Evolutionary conservation across 805 yeast genomes (phyloP).

Genomic region (Candida tammaniensis): DNA sequence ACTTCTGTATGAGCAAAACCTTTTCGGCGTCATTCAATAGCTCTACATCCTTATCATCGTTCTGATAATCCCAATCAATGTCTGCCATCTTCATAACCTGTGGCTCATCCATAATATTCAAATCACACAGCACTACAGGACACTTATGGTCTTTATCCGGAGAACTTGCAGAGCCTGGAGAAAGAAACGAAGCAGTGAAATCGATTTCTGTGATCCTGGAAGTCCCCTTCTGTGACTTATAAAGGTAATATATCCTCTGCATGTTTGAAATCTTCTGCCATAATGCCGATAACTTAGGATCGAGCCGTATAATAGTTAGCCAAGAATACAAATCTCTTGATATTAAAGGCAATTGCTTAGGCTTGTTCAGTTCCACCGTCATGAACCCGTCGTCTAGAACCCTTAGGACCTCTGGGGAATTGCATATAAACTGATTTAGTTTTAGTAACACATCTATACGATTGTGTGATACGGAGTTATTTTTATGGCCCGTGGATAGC

Average conservation of each 20-base stretch:
- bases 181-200: slow-evolving; percentile 17
- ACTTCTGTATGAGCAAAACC: not conserved
- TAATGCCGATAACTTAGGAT: slow-evolving; percentile 37
- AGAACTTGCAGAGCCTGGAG: not conserved
- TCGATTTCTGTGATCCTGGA: slow-evolving; percentile 23
- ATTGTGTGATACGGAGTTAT: not conserved
- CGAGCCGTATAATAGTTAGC: slow-evolving; percentile 37
- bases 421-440: slow-evolving; percentile 8
- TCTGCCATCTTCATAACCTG: not conserved
- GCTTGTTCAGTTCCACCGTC: no score
- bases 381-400: no score
- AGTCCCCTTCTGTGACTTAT: slow-evolving; percentile 23
- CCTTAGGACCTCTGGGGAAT: no score
- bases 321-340: slow-evolving; percentile 31
- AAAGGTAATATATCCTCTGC: slow-evolving; percentile 38
- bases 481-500: slow-evolving; percentile 8
- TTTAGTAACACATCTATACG: slow-evolving; percentile 8
- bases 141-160: slow-evolving; percentile 18
- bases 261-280: slow-evolving; percentile 41
- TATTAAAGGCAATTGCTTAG: no score
- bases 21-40: not conserved
- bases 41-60: not conserved
- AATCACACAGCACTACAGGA: slow-evolving; percentile 41
- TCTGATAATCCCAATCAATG: not conserved
- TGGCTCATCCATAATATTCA: slow-evolving; percentile 27